Conservation (phyloP, 129 eudicot species). For the Helianthus tuberosus region DNA sequence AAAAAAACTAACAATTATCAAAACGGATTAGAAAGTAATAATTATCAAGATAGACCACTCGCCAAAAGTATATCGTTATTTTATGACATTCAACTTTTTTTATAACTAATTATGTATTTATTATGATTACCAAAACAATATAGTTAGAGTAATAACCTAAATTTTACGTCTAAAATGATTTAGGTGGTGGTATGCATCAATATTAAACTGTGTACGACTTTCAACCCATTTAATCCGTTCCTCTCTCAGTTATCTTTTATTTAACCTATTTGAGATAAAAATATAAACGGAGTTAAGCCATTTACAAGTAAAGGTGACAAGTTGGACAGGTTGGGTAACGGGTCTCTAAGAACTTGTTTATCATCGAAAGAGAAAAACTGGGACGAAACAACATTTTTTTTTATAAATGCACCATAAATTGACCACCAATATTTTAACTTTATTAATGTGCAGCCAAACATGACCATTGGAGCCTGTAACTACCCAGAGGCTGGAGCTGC, state of each 20-base stretch:
- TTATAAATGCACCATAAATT: neutral
- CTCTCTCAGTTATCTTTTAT: neutral
- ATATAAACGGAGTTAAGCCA: neutral
- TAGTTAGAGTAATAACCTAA: neutral
- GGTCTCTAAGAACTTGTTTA: neutral
- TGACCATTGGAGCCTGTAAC: conserved; percentile 64
- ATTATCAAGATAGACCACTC: neutral
- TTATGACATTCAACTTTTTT: neutral
- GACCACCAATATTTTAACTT: neutral
- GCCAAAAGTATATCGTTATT: neutral
- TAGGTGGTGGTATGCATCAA: neutral
- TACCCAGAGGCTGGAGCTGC: conserved; percentile 43
- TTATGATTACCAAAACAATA: neutral
- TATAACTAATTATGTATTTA: neutral
- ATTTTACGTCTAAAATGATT: neutral
- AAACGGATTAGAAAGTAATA: neutral
- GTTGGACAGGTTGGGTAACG: neutral
- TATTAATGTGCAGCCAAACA: conserved; percentile 58
- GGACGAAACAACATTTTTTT: neutral
- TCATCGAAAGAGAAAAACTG: neutral
- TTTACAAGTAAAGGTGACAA: neutral
- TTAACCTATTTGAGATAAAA: neutral
- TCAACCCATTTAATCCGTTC: neutral
- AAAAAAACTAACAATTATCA: neutral
- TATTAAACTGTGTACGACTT: neutral